Conservation (phyloP, 192 early-diverging fungal genomes). For the Spinellus fusiger region DNA sequence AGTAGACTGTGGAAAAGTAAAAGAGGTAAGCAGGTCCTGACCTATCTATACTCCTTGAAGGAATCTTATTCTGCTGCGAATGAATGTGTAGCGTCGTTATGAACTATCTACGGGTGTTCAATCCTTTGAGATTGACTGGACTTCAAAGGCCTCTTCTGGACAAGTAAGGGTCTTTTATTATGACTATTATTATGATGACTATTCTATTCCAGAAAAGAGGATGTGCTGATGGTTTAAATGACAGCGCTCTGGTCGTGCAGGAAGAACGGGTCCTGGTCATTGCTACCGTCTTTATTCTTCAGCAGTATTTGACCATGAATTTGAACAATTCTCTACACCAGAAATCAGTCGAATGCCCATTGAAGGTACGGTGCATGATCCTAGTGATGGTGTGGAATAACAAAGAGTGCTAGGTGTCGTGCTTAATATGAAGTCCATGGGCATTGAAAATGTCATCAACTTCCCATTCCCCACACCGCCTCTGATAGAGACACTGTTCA, state of each 20-base stretch:
- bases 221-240: not conserved
- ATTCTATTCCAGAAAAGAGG: not conserved
- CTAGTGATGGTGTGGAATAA: not conserved
- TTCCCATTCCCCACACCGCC: slow-evolving; percentile 99
- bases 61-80: not conserved
- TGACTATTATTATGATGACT: not conserved
- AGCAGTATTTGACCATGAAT: slow-evolving; percentile 89
- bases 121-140: slow-evolving; percentile 88
- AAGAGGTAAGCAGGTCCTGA: too few relatives aligned
- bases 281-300: slow-evolving; percentile 94
- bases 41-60: not conserved
- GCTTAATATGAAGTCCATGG: slow-evolving; percentile 97
- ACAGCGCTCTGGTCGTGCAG: slow-evolving; percentile 91
- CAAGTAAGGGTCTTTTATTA: too few relatives aligned
- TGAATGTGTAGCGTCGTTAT: slow-evolving; percentile 54
- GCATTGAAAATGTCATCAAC: slow-evolving; percentile 87
- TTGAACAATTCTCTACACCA: slow-evolving; percentile 76
- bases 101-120: slow-evolving; percentile 84
- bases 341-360: slow-evolving; percentile 95
- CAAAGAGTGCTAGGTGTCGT: slow-evolving; percentile 56
- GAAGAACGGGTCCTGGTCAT: slow-evolving; percentile 92
- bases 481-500: slow-evolving; percentile 55
- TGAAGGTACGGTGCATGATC: slow-evolving; percentile 45
- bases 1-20: slow-evolving; percentile 91
- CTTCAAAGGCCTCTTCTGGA: slow-evolving; percentile 87